Evolutionary conservation across 1,284 basidiomycete species (phyloP).

Genomic region (Meripilus lineatus): DNA sequence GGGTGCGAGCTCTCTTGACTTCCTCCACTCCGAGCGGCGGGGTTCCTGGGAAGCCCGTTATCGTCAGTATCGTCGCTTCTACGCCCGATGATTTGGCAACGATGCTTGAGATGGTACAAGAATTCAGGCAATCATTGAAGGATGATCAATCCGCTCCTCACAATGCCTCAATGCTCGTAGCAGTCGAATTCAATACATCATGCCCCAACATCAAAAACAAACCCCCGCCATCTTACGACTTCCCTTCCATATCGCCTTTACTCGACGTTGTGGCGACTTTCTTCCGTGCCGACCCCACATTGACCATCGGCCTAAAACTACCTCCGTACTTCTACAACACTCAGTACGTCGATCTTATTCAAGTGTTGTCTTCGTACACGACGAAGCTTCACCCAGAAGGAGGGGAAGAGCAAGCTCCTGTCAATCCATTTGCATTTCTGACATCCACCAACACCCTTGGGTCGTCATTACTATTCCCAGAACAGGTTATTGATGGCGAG

Average conservation of each 20-base stretch:
- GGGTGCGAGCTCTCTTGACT: conserved; percentile 51
- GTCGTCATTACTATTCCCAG: conserved; percentile 55
- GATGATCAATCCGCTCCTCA: conserved; percentile 5
- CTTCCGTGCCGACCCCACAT: conserved; percentile 41
- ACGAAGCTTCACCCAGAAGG: conserved; percentile 22
- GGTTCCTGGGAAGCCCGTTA: conserved; percentile 54
- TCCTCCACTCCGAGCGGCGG: conserved; percentile 18
- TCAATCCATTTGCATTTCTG: conserved; percentile 34
- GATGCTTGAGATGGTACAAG: conserved; percentile 57
- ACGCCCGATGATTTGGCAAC: conserved; percentile 40
- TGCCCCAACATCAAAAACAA: conserved; percentile 70
- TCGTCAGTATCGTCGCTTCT: conserved; percentile 70
- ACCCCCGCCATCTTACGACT: conserved; percentile 63
- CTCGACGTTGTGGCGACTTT: conserved; percentile 48
- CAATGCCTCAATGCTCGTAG: conserved; percentile 28
- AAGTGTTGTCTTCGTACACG: conserved; percentile 34
- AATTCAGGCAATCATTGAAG: conserved; percentile 42
- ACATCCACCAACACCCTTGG: conserved; percentile 79
- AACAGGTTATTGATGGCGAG: conserved; percentile 33
- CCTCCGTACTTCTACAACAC: conserved; percentile 68
- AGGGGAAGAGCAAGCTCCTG: conserved; percentile 30
- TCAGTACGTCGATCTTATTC: conserved; percentile 56
- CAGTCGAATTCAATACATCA: conserved; percentile 73
- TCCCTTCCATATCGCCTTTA: conserved; percentile 39
- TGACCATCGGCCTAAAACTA: conserved; percentile 74